Evolutionary conservation across 1,139 yeast species (phyloP), one percentile per base, ranked within the genome.

Genomic region (Suhomyces bribrorum): DNA sequence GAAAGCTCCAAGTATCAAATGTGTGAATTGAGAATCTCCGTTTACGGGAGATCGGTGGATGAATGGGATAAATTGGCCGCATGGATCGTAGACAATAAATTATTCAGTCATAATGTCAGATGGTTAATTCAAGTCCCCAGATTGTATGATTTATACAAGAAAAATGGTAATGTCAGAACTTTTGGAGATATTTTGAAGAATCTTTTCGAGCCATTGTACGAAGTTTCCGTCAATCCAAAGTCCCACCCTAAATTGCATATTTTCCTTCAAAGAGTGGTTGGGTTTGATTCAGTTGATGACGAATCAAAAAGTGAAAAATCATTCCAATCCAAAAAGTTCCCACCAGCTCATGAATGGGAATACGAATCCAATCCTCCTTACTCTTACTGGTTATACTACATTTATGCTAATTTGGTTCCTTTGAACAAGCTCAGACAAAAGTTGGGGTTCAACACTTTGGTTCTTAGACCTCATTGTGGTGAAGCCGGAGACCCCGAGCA

Each of bases 401-500:
- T 92, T 46, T 92, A 79, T 59, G 84, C 97, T 29, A 90, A 90
- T 61, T 65, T 92, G 64, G 80, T 95, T 1, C 78, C 95, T 4
- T 75, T 94, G 61, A 94, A 94, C 59, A 80, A 83, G 47, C 83
- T 92, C 77, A 79, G 99, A 63, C 66, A 73, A 29, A 73, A 69
- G 45, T 73, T 89, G 38, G 84, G 86, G 0, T 86, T 78, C 64
- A 90, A 87, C 58, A 90, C 97, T 0, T 83, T 94, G 63, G 95
- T 88, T 14, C 70, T 94, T 52, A 79, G 98, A 54, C 99, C 99
- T 2, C 99, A 94, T 61, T 87, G 96, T 53, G 99, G 99, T 48
- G 99, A 94, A 64, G 99, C 98, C 5, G 99, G 99, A 38, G 97
- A 94, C 55, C 97, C 98, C 1, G 97, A 90, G 54, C 98, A 94